Base-by-base conservation (phyloP, 345 rosid genomes). In the Acer saccharum region DNA sequence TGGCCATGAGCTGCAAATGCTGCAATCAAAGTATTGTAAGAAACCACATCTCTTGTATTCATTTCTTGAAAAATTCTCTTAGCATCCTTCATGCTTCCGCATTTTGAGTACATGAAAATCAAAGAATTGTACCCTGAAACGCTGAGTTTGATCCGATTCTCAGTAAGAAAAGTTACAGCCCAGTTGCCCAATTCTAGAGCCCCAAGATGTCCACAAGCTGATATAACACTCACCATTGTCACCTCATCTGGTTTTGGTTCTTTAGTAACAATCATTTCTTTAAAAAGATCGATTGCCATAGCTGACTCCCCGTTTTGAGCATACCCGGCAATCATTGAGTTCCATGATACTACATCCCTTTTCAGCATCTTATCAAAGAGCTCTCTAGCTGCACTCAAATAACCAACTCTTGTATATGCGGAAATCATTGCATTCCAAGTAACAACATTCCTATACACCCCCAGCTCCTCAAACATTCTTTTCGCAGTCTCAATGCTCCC, bases 391-490 rank as follows among this genome's bases (percentile, higher is more conserved):
- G 76, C 68, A 73, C 29, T 41, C 79, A 84, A 68, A 80, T 84
- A 80, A 32, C 92, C 83, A 23, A 52, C 55, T 81, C 80, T 85
- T 39, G 46, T 35, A 72, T 77, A 84, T 1, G 84, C 92, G 0
- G 87, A 78, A 62, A 83, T 75, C 90, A 83, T 84, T 39, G 87
- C 82, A 76, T 87, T 89, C 89, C 90, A 85, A 8, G 88, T 66
- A 62, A 85, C 82, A 20, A 57, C 21, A 77, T 44, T 89, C 85
- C 68, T 82, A 70, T 69, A 17, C 16, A 16, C 27, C 5, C 84
- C 86, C 66, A 89, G 43, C 29, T 84, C 84, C 72, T 89, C 71
- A 55, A 87, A 86, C 29, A 84, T 81, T 35, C 73, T 70, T 75
- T 83, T 69, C 20, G 89, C 89, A 25, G 78, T 79, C 68, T 73